Conservation (phyloP, 768 basidiomycete genomes). For the Boletus rex-veris region DNA sequence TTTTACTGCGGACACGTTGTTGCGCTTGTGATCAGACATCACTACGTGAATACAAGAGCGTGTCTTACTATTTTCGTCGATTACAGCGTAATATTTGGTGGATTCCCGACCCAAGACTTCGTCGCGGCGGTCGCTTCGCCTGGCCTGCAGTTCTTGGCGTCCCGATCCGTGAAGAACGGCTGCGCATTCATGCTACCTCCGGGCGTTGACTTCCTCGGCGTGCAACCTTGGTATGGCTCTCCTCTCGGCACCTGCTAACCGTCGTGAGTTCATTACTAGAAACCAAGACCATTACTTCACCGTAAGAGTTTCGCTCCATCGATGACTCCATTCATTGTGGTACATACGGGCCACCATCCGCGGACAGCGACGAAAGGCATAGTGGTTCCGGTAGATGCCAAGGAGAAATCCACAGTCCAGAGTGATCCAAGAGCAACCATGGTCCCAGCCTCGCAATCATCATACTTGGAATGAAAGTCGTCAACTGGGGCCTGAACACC, state of each 20-base stretch:
- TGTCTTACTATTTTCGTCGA: conserved; percentile 13
- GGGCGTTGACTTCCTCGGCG: not conserved
- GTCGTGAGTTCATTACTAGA: not conserved
- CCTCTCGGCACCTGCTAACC: not conserved
- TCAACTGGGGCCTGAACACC: not conserved
- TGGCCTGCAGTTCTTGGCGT: conserved; percentile 16
- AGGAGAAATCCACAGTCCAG: conserved; percentile 7
- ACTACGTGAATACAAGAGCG: not conserved
- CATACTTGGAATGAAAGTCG: conserved; percentile 2
- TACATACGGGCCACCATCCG: not conserved
- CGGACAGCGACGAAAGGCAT: conserved; percentile 1
- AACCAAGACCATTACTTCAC: conserved; percentile 11
- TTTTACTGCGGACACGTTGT: conserved; percentile 1
- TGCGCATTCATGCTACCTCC: not conserved
- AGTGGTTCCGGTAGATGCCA: conserved; percentile 3
- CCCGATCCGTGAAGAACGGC: conserved; percentile 8
- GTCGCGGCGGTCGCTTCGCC: not conserved
- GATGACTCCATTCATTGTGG: not conserved
- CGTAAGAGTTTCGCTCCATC: not conserved
- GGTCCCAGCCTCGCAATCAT: not conserved
- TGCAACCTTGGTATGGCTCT: not conserved
- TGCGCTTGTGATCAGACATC: not conserved
- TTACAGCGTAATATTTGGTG: too few relatives aligned
- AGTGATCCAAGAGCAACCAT: not conserved
- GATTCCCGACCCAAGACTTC: not conserved